Base-by-base conservation (phyloP, 75 land plant genomes). In the Cryptomeria japonica region DNA sequence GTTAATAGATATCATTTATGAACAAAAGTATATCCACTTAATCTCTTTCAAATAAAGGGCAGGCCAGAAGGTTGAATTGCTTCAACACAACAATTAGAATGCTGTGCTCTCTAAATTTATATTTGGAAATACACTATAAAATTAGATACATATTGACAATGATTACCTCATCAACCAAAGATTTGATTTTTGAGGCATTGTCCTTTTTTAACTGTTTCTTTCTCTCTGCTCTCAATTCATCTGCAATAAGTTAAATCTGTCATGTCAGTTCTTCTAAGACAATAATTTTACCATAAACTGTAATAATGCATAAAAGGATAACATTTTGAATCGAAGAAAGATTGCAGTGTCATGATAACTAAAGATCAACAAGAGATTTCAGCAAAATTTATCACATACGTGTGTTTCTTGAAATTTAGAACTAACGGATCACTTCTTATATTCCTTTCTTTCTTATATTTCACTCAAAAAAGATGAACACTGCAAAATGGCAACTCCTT, bases 161-260 rank as follows among this genome's bases (percentile, higher is more conserved):
- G 3, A 68, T 88, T 90, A 96, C 98, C 95, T 97, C 99, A 87
- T 98, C 99, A 34, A 98, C 99, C 83, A 93, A 80, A 32, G 99
- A 96, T 89, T 93, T 97, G 78, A 98, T 90, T 86, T 97, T 98
- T 38, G 97, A 93, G 85, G 99, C 96, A 90, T 92, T 96, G 87
- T 98, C 97, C 89, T 95, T 96, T 88, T 98, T 98, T 85, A 98
- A 76, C 77, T 92, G 92, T 92, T 95, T 98, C 92, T 94, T 97
- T 88, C 99, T 90, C 92, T 95, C 94, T 46, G 93, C 88, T 85
- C 94, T 87, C 46, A 98, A 92, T 87, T 98, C 99, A 82, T 96
- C 99, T 96, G 94, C 88, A 93, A 32, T 82, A 28, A 80, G 49
- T 28, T 2, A 12, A 39, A 82, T 44, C 5, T 82, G 49, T 11